phyloP scores from a whole-genome alignment of 768 basidiomycete genomes.

The Pleurotus pulmonarius region DNA sequence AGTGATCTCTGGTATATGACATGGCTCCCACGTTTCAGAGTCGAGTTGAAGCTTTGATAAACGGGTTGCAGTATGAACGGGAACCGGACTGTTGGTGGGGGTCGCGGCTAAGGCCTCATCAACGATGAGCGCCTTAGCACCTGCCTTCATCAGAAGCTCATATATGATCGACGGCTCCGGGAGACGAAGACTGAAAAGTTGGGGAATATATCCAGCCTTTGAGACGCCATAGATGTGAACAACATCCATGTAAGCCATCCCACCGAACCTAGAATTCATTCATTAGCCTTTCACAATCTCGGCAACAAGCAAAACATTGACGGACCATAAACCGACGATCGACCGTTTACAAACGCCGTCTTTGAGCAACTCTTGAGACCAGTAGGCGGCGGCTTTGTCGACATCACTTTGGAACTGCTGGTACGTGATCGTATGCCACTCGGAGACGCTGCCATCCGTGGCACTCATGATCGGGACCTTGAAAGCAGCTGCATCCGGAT shows the following conservation, averaged over 20 bases:
- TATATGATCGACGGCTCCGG: constrained; percentile 57
- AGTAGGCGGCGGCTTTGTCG: constrained; percentile 52
- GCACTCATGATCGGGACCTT: neutral
- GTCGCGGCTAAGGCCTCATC: constrained; percentile 41
- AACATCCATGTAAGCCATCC: constrained; percentile 58
- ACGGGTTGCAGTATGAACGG: constrained; percentile 31
- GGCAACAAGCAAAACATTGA: constrained; percentile 6
- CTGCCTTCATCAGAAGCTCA: constrained; percentile 52
- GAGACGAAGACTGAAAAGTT: constrained; percentile 58
- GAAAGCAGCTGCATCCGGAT: constrained; percentile 1
- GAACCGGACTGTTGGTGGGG: constrained; percentile 35
- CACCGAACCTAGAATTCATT: constrained; percentile 46
- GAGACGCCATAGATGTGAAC: constrained; percentile 62
- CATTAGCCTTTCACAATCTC: too few species aligned
- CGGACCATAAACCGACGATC: constrained; percentile 63
- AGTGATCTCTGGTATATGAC: constrained; percentile 29
- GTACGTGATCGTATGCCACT: constrained; percentile 23
- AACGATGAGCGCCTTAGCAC: constrained; percentile 54
- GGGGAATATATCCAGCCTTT: constrained; percentile 65
- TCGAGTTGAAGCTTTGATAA: constrained; percentile 23
- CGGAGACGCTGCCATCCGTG: neutral
- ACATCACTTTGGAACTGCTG: constrained; percentile 51
- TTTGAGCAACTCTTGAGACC: constrained; percentile 38
- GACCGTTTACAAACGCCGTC: constrained; percentile 40
- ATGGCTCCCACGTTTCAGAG: constrained; percentile 1